A percentile compares a stretch with the other conserved stretches of the same genome.
Conservation (phyloP, 352 stramenopile genomes). For the Hyaloperonospora brassicae region DNA sequence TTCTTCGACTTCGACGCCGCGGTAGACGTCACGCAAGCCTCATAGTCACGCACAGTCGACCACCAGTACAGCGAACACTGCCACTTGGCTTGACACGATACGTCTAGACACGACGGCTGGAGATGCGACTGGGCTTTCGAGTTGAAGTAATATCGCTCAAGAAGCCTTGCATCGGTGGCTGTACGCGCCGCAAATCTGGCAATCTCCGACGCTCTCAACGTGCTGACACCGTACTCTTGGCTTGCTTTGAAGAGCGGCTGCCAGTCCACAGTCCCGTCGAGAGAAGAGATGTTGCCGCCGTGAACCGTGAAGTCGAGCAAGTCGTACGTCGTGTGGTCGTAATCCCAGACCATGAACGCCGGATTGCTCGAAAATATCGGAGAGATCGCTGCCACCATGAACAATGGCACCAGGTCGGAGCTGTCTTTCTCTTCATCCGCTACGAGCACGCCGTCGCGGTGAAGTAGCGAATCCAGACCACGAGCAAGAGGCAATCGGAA, state of each 20-base stretch:
- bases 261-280: constrained; percentile 35
- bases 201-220: constrained; percentile 39
- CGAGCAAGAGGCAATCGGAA: constrained; percentile 55
- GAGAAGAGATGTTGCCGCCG: constrained; percentile 56
- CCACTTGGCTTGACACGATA: constrained; percentile 44
- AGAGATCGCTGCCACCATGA: constrained; percentile 78
- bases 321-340: constrained; percentile 39
- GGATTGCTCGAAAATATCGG: constrained; percentile 87
- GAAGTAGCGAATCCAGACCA: constrained; percentile 6
- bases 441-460: constrained; percentile 13
- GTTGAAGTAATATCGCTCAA: constrained; percentile 74
- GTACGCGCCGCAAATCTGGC: constrained; percentile 38
- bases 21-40: constrained; percentile 36
- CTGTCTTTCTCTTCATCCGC: constrained; percentile 12
- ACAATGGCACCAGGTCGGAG: constrained; percentile 54
- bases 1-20: constrained; percentile 9
- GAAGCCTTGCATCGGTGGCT: constrained; percentile 31
- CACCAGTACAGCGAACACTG: constrained; percentile 75
- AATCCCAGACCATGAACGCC: constrained; percentile 64
- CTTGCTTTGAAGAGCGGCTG: constrained; percentile 45
- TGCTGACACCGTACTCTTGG: constrained; percentile 42
- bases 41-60: constrained; percentile 44
- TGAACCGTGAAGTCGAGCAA: constrained; percentile 70
- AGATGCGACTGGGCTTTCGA: constrained; percentile 58
- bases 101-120: constrained; percentile 31